Evolutionary conservation across 1,284 basidiomycete genomes (phyloP).

Genomic region (Inonotus hispidus): DNA sequence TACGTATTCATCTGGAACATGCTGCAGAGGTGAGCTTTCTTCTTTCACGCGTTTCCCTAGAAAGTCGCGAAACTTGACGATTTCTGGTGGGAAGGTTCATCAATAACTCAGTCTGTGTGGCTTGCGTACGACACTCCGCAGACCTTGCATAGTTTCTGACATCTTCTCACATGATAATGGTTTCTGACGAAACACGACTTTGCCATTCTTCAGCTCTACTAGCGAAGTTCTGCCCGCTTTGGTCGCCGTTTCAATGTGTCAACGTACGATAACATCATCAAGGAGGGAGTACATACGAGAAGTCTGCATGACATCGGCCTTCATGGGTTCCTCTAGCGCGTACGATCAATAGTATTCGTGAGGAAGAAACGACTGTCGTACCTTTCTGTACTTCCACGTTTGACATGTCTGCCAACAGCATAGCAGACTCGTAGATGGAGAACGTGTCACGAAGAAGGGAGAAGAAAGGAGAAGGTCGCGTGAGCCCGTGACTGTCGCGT

Average conservation of each 20-base stretch:
- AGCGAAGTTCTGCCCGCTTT: constrained; percentile 38
- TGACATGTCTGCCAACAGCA: constrained; percentile 33
- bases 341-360: not conserved
- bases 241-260: constrained; percentile 21
- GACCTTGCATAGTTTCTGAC: constrained; percentile 79
- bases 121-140: constrained; percentile 24
- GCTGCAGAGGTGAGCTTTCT: constrained; percentile 41
- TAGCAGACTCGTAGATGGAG: constrained; percentile 6
- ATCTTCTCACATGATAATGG: constrained; percentile 66
- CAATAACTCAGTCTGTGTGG: not conserved
- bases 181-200: constrained; percentile 76
- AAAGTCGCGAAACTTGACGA: constrained; percentile 69
- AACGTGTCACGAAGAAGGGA: constrained; percentile 1
- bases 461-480: constrained; percentile 2
- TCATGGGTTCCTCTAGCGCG: not conserved
- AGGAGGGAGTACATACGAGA: constrained; percentile 2
- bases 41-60: constrained; percentile 45
- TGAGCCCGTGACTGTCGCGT: constrained; percentile 22
- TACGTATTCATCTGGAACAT: constrained; percentile 61
- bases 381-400: constrained; percentile 32
- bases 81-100: constrained; percentile 39
- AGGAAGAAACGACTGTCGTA: constrained; percentile 23
- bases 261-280: not conserved
- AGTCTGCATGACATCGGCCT: not conserved
- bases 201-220: constrained; percentile 70